Conservation (phyloP, 2,329 filamentous ascomycete genomes). For the Fusarium coffeatum region DNA sequence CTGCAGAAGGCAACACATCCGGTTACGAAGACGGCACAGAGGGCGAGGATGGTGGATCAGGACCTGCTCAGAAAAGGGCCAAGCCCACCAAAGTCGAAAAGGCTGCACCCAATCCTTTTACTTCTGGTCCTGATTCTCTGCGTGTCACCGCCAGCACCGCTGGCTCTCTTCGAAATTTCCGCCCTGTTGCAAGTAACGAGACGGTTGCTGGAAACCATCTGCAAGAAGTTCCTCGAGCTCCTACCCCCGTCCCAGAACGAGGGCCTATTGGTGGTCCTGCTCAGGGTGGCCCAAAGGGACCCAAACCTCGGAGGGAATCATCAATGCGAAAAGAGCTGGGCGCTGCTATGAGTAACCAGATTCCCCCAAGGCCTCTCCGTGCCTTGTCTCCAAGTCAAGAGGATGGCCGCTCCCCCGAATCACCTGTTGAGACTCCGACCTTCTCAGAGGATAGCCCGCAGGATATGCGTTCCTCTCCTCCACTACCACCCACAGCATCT, state of each 20-base stretch:
- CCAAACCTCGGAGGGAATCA: constrained; percentile 69
- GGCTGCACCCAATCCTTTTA: constrained; percentile 78
- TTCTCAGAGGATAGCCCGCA: constrained; percentile 76
- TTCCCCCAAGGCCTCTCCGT: constrained; percentile 53
- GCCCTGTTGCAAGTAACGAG: constrained; percentile 71
- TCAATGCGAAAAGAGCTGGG: constrained; percentile 63
- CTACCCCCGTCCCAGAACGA: constrained; percentile 76
- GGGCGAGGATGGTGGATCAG: constrained; percentile 62
- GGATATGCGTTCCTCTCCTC: constrained; percentile 91
- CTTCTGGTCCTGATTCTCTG: constrained; percentile 79
- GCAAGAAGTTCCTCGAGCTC: constrained; percentile 79
- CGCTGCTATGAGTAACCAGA: constrained; percentile 60
- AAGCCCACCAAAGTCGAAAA: constrained; percentile 80
- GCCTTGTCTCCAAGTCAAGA: constrained; percentile 60
- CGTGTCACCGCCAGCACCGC: constrained; percentile 92
- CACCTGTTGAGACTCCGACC: constrained; percentile 62
- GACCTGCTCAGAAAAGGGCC: constrained; percentile 73
- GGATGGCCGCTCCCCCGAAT: constrained; percentile 67
- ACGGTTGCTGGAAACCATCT: constrained; percentile 63
- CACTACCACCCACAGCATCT: constrained; percentile 73
- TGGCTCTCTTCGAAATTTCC: constrained; percentile 85
- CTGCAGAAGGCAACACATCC: constrained; percentile 74
- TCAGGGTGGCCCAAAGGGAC: constrained; percentile 48
- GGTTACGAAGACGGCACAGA: constrained; percentile 76
- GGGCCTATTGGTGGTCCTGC: constrained; percentile 45